Evolutionary conservation across 805 yeast species (phyloP), one percentile per base, ranked within the genome.

Genomic region (Isabelozyma rhagii): DNA sequence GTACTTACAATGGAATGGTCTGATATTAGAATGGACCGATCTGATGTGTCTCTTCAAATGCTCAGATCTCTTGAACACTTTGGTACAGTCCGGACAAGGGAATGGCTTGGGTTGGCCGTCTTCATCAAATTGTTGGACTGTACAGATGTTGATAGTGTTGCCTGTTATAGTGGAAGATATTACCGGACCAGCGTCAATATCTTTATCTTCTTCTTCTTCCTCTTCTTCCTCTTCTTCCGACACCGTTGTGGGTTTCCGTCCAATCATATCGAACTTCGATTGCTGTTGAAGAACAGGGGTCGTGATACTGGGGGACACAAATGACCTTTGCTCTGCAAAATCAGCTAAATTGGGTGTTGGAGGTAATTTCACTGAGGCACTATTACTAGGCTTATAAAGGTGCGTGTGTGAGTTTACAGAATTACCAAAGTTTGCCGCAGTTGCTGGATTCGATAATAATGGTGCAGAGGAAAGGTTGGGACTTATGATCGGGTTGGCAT

Each of bases 1-100:
- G 54, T 68, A 70, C 51, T 72, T 72, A 58, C 78, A 73, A 51
- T 71, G 77, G 59, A 72, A 72, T 2, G 78, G 78, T 14, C 78
- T 59, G 47, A 72, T 70, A 52, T 71, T 72, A n/a, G 74, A 68
- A 57, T 73, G 78, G 41, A 73, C 78, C 4, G 75, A 69, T 42
- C 78, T 57, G 44, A 71, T 64, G 51, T 73, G 78, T 39, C 78
- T 60, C 54, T 73, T 73, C 52, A 73, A 61, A 57, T 73, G 78
- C 55, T 73, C 78, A 39, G 71, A 68, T 40, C 78, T 57, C 58
- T 73, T 73, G 59, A 73, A 73, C 50, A 69, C 74, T 56, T 72
- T 73, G 41, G 62, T 66, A 54, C 78, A 73, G 44, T 72, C 72
- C 3, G 68, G 68, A 51, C 78, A 73, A 18, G 75, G 77, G 57